These are phyloP conservation scores for Biscutella laevigata DNA, from an alignment of 441 rosid species.

Conservation along the genomic window DNA sequence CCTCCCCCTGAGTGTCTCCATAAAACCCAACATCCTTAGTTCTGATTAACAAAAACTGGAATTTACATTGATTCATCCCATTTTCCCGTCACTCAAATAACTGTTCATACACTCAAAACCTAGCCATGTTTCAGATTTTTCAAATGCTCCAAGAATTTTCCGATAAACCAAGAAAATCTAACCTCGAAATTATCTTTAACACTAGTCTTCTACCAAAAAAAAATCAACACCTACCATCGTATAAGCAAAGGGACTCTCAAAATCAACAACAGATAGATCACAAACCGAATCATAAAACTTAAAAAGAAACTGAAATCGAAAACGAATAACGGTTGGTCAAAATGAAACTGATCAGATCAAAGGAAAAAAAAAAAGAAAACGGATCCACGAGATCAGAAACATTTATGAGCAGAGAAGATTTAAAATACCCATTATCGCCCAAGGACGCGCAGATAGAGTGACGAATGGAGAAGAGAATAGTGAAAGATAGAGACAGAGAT, in stretches of 20 bases:
- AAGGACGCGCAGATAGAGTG: slow-evolving; percentile 16
- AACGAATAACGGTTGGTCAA: slow-evolving; percentile 15
- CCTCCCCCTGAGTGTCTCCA: not conserved
- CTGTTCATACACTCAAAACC: slow-evolving; percentile 3
- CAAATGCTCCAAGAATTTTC: too few species aligned
- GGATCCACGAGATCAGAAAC: slow-evolving; percentile 30
- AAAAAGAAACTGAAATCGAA: too few species aligned
- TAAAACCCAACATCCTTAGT: slow-evolving; percentile 21
- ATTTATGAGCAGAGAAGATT: too few species aligned
- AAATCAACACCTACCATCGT: slow-evolving; percentile 20
- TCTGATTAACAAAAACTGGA: not conserved
- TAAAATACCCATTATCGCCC: slow-evolving; percentile 33
- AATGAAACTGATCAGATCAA: slow-evolving; percentile 26
- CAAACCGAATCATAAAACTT: too few species aligned
- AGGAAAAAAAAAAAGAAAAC: slow-evolving; percentile 4
- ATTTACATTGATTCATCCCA: not conserved
- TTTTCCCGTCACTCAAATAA: slow-evolving; percentile 18
- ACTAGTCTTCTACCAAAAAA: not conserved
- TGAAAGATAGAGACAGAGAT: slow-evolving; percentile 17
- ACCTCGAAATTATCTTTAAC: not conserved
- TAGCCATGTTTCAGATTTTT: not conserved
- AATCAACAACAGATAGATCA: too few species aligned
- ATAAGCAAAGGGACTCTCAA: slow-evolving; percentile 14
- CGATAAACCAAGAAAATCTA: not conserved
- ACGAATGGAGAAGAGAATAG: slow-evolving; percentile 11